phyloP scores from a whole-genome alignment of 345 rosid species.

The Capsella bursapastoris region DNA sequence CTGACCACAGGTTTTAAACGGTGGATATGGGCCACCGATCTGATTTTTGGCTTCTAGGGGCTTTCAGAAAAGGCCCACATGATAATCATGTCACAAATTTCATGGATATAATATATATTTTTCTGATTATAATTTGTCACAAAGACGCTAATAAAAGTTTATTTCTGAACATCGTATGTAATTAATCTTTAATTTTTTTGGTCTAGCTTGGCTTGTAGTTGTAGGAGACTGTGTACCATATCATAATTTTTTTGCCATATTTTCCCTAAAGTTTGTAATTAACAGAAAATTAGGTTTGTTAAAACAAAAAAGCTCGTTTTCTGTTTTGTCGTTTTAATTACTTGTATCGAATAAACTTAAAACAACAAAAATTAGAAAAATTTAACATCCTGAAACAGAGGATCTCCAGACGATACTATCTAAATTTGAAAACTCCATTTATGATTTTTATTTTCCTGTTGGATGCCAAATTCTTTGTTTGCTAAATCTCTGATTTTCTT shows the following conservation, averaged over 20 bases:
- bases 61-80: conserved; percentile 13
- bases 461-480: conserved; percentile 26
- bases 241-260: background rate
- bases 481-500: background rate
- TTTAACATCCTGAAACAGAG: conserved; percentile 41
- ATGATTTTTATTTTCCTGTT: background rate
- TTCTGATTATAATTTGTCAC: background rate
- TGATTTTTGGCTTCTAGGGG: conserved; percentile 2
- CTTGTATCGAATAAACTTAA: background rate
- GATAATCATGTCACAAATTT: background rate
- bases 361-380: background rate
- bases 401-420: conserved; percentile 37
- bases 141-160: background rate
- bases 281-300: background rate
- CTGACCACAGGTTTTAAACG: conserved; percentile 28
- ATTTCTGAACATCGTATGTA: no score
- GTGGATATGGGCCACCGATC: conserved; percentile 28
- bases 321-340: conserved; percentile 10
- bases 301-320: background rate
- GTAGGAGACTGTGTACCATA: no score
- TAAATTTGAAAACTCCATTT: conserved; percentile 28
- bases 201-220: background rate
- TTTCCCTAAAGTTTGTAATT: background rate
- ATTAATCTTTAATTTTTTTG: background rate
- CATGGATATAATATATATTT: background rate